These are phyloP conservation scores for Phytophthora parvispora DNA, from an alignment of 352 stramenopile genomes.

Conservation along the genomic window DNA sequence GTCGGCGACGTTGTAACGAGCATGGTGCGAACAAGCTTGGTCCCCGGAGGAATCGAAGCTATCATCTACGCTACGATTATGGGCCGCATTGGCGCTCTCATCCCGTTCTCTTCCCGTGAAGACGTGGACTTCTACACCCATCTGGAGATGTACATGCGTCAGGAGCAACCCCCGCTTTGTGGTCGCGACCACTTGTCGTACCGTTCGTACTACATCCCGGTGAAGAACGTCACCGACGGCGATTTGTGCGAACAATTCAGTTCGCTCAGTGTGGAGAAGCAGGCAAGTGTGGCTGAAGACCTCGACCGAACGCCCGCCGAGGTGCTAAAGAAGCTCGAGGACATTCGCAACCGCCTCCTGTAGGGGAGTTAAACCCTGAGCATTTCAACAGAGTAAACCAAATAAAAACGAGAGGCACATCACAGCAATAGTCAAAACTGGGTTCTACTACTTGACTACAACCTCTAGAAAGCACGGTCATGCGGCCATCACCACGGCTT, in stretches of 20 bases:
- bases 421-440: conserved; percentile 21
- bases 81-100: conserved; percentile 96
- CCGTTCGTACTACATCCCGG: conserved; percentile 98
- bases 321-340: conserved; percentile 99
- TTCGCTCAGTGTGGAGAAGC: conserved; percentile 93
- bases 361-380: conserved; percentile 56
- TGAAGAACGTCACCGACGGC: conserved; percentile 99
- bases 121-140: conserved; percentile 99
- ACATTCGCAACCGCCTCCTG: conserved; percentile 97
- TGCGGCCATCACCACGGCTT: conserved; percentile 12
- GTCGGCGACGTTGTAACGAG: conserved; percentile 99
- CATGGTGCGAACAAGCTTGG: conserved; percentile 96
- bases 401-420: conserved; percentile 15
- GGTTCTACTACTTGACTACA: conserved; percentile 8
- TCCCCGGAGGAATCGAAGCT: conserved; percentile 96
- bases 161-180: conserved; percentile 93
- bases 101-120: conserved; percentile 97
- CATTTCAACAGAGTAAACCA: conserved; percentile 4
- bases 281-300: conserved; percentile 97
- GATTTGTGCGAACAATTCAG: conserved; percentile 98
- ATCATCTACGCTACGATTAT: conserved; percentile 99
- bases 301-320: conserved; percentile 97
- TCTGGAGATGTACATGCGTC: conserved; percentile 97
- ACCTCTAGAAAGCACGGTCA: too few relatives aligned
- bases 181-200: conserved; percentile 98